phyloP scores from a whole-genome alignment of 805 yeast species.

The Metschnikowia hibisci region DNA sequence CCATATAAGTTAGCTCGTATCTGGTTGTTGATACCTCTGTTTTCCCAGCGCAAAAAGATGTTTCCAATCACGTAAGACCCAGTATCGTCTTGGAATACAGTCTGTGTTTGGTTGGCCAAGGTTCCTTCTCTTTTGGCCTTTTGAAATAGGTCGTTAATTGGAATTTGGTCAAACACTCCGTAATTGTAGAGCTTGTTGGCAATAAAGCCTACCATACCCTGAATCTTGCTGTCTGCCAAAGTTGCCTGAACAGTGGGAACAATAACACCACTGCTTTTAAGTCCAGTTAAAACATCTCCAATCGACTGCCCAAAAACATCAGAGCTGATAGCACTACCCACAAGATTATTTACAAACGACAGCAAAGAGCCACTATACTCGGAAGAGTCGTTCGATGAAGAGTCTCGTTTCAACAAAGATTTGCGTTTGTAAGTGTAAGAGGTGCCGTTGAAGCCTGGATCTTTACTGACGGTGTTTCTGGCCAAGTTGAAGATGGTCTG shows the following conservation, averaged over 20 bases:
- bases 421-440: constrained; percentile 5
- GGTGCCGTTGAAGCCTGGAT: constrained; percentile 20
- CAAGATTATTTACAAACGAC: constrained; percentile 29
- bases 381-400: constrained; percentile 7
- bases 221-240: constrained; percentile 20
- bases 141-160: constrained; percentile 21
- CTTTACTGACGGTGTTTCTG: constrained; percentile 27
- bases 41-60: constrained; percentile 29
- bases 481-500: constrained; percentile 29
- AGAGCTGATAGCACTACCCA: constrained; percentile 23
- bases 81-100: constrained; percentile 25
- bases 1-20: constrained; percentile 33
- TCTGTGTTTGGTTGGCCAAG: constrained; percentile 24
- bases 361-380: constrained; percentile 29
- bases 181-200: constrained; percentile 28
- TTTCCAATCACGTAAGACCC: constrained; percentile 32
- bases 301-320: constrained; percentile 21
- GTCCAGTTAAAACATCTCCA: constrained; percentile 24
- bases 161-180: constrained; percentile 32
- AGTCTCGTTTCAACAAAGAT: constrained; percentile 4
- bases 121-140: constrained; percentile 22
- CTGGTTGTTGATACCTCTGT: constrained; percentile 27
- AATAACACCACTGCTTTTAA: constrained; percentile 29
- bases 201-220: constrained; percentile 20
- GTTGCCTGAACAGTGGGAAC: constrained; percentile 26